Base-by-base conservation (phyloP, 306 rosid species). In the Myrica gale region DNA sequence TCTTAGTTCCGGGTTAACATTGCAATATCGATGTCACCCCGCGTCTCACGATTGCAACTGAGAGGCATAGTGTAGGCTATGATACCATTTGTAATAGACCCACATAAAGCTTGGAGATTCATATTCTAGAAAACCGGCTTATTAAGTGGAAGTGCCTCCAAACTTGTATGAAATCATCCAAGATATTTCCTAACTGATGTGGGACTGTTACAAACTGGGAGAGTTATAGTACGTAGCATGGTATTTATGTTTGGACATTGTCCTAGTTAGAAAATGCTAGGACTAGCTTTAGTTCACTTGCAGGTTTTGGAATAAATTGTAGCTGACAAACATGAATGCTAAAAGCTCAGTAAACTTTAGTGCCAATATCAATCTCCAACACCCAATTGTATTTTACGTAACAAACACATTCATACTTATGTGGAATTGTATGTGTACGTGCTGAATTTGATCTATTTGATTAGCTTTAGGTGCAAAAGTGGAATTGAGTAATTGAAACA, bases 271-370 rank as follows among this genome's bases (percentile, higher is more conserved):
- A 42, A 72, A 11, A n/a, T 65, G 21, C 16, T 69, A 41, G 80
- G 60, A 10, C 67, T 56, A 72, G 58, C 41, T 76, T 56, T 43
- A 13, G 72, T 68, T 73, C 42, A 54, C 46, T 37, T 46, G 6
- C 56, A 37, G 26, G 51, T 65, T 9, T 32, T 32, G 17, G 43
- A 19, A 19, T 32, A 13, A 20, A 20, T 52, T 73, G 26, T 10
- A 68, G 43, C 20, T 37, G 53, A 32, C 61, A 11, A 58, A 26
- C 69, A 51, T 53, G 56, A 43, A n/a, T 74, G 77, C 77, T 19
- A 45, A 21, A 65, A 41, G 61, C 48, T 71, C 48, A 6, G 0
- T n/a, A 55, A 3, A 3, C 71, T 69, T 74, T 41, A 52, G 32
- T 54, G 26, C n/a, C 5, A 12, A 45, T 46, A 3, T 52, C 57